phyloP scores from a whole-genome alignment of 2,329 filamentous ascomycete species.

The Chaetomium sp. region DNA sequence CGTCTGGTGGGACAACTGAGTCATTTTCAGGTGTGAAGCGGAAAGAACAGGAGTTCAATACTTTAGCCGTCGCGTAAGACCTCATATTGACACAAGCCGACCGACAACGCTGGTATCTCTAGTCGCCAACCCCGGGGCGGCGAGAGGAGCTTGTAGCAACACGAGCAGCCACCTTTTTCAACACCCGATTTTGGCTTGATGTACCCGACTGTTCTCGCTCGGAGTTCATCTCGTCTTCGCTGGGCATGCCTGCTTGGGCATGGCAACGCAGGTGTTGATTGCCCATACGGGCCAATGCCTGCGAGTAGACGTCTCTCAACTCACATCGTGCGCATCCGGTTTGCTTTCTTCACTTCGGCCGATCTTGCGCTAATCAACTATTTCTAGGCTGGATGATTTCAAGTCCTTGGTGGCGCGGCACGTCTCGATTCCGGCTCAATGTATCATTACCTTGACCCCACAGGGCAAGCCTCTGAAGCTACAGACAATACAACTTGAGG shows the following conservation, averaged over 20 bases:
- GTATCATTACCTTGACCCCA: constrained; percentile 81
- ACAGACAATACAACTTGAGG: constrained; percentile 74
- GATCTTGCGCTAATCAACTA: constrained; percentile 18
- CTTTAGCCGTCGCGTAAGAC: no score
- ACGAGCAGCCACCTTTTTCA: no score
- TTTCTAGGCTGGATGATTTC: constrained; percentile 69
- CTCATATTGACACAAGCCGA: no score
- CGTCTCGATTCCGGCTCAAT: constrained; percentile 65
- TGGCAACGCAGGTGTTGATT: constrained; percentile 86
- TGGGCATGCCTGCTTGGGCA: constrained; percentile 50
- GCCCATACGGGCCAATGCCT: constrained; percentile 89
- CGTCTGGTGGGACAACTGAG: no score
- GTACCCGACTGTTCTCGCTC: not conserved
- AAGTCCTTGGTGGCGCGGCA: constrained; percentile 72
- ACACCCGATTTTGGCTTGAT: not conserved
- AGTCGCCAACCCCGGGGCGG: no score
- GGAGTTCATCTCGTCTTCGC: not conserved
- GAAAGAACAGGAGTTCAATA: no score
- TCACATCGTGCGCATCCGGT: constrained; percentile 55
- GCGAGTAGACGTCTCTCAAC: constrained; percentile 67
- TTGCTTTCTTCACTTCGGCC: not conserved
- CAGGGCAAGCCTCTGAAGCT: constrained; percentile 79
- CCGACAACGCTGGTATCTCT: no score
- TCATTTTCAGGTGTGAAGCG: no score
- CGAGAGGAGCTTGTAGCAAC: no score